Evolutionary conservation across 805 yeast species (phyloP).

Genomic region (Maudiozyma turicensis): DNA sequence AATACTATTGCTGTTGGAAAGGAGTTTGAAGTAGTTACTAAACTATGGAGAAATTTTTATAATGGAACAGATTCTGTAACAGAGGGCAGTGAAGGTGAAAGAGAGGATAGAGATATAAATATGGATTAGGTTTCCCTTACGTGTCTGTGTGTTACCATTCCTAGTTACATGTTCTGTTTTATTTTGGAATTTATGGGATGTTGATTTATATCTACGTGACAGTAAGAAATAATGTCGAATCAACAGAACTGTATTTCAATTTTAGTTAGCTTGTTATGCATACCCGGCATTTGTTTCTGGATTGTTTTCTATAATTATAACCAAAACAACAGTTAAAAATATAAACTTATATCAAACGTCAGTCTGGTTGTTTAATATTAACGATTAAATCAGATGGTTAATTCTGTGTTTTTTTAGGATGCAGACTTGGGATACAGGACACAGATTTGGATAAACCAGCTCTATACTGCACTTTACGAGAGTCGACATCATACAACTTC

Average conservation of each 20-base stretch:
- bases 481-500: conserved; percentile 18
- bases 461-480: conserved; percentile 15
- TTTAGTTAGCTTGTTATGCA: too few relatives aligned
- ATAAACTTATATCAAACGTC: not conserved
- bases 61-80: conserved; percentile 32
- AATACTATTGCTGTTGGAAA: conserved; percentile 63
- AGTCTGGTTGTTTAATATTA: conserved; percentile 5
- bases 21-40: conserved; percentile 62
- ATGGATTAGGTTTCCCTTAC: not conserved
- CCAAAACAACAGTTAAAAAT: too few relatives aligned
- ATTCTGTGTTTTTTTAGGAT: conserved; percentile 1
- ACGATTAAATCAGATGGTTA: conserved; percentile 5
- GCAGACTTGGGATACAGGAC: conserved; percentile 1
- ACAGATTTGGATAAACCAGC: conserved; percentile 20
- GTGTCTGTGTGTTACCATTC: not conserved
- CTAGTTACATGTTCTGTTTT: not conserved
- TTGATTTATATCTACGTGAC: not conserved
- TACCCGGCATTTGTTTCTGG: too few relatives aligned
- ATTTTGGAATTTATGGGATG: not conserved
- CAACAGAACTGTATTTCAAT: too few relatives aligned
- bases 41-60: conserved; percentile 63
- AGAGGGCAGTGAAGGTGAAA: conserved; percentile 4
- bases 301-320: too few relatives aligned
- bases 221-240: too few relatives aligned
- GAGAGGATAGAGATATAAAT: conserved; percentile 3